These are phyloP conservation scores for Colletotrichum tabaci DNA, from an alignment of 2,329 filamentous ascomycete species.

Conservation along the genomic window DNA sequence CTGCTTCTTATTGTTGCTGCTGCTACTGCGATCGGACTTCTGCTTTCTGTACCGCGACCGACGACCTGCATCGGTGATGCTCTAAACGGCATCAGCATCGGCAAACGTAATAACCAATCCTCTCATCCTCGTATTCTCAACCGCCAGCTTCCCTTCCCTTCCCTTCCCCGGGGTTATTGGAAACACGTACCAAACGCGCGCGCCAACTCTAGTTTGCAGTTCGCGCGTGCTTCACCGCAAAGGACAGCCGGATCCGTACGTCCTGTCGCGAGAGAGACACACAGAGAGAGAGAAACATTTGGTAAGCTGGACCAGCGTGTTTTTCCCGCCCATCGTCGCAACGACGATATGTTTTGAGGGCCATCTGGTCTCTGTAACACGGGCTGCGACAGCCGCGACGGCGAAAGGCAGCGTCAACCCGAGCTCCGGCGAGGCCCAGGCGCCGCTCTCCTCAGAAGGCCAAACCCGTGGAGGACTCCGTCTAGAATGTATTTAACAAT, in stretches of 20 bases:
- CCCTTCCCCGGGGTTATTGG: no score
- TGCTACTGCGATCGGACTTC: neutral
- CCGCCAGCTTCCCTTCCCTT: neutral
- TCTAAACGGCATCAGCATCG: neutral
- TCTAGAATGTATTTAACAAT: conserved; percentile 2
- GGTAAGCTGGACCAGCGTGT: neutral
- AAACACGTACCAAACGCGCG: neutral
- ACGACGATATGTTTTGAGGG: neutral
- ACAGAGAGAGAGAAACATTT: neutral
- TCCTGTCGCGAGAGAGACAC: neutral
- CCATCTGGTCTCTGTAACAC: conserved; percentile 21
- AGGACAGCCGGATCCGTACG: neutral
- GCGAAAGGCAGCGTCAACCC: neutral
- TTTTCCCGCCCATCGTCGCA: neutral
- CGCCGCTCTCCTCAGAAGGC: neutral
- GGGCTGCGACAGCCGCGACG: conserved; percentile 11
- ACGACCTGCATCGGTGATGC: conserved; percentile 12
- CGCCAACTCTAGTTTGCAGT: neutral
- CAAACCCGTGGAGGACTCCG: neutral
- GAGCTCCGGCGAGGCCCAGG: conserved; percentile 14
- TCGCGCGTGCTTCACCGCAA: neutral
- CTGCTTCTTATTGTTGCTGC: no score
- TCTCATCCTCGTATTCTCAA: no score
- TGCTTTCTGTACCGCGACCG: neutral
- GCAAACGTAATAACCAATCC: neutral